Evolutionary conservation across 768 basidiomycete genomes (phyloP).

Genomic region (Leccinum broughii): DNA sequence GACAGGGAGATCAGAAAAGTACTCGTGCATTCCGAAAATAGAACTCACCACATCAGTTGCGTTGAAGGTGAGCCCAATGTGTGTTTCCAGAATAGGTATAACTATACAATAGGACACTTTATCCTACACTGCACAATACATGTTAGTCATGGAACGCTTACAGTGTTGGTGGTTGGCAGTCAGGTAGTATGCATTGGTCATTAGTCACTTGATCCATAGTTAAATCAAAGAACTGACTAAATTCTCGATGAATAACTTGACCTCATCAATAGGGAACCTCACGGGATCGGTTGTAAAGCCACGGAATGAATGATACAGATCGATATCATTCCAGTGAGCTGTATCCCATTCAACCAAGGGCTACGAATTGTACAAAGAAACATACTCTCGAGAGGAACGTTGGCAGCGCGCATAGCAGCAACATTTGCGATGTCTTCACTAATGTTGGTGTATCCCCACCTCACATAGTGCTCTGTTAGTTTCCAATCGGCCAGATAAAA

Average conservation of each 20-base stretch:
- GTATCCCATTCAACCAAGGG: background rate
- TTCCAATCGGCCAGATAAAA: background rate
- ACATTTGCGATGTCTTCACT: constrained; percentile 58
- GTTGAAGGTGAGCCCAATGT: constrained; percentile 56
- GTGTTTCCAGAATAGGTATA: constrained; percentile 72
- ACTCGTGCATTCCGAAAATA: background rate
- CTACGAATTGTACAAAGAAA: background rate
- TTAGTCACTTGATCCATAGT: background rate
- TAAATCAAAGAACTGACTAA: constrained; percentile 44
- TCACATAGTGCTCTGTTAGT: background rate
- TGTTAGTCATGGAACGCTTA: constrained; percentile 7
- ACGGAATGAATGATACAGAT: constrained; percentile 65
- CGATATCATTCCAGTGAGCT: constrained; percentile 83
- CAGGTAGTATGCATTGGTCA: constrained; percentile 15
- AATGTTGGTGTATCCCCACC: constrained; percentile 52
- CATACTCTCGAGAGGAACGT: constrained; percentile 75
- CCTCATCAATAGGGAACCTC: constrained; percentile 55
- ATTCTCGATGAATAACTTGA: constrained; percentile 53
- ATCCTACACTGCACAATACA: background rate
- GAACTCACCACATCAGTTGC: constrained; percentile 58
- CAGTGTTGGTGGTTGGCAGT: constrained; percentile 32
- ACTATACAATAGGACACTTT: constrained; percentile 35
- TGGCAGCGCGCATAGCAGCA: constrained; percentile 59
- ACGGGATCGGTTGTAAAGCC: constrained; percentile 72
- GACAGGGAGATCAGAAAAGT: background rate